Conservation (phyloP, 2,329 filamentous ascomycete genomes). For the Alternaria solani region DNA sequence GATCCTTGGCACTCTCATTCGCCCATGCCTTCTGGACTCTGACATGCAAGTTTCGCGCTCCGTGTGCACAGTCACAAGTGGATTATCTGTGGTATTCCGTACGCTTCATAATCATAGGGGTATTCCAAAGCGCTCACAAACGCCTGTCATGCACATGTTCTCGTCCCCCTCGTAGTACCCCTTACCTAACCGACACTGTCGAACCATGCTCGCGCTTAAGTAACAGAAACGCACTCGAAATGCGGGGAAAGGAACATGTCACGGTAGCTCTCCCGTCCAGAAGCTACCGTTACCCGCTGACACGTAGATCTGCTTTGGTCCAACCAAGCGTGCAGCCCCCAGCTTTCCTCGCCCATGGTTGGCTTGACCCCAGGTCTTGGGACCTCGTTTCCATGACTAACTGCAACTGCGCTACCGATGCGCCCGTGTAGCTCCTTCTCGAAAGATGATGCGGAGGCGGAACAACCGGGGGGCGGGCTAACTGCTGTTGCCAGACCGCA, state of each 20-base stretch:
- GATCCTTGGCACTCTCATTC: conserved; percentile 39
- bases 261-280: conserved; percentile 41
- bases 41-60: not conserved
- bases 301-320: conserved; percentile 32
- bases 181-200: conserved; percentile 23
- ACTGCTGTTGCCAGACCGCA: conserved; percentile 33
- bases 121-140: conserved; percentile 47
- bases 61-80: conserved; percentile 7
- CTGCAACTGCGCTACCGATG: conserved; percentile 20
- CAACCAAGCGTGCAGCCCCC: conserved; percentile 30
- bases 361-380: conserved; percentile 29
- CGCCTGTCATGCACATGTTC: conserved; percentile 42
- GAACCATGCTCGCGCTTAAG: conserved; percentile 32
- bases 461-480: conserved; percentile 38
- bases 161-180: conserved; percentile 20
- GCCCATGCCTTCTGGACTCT: not conserved
- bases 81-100: conserved; percentile 23
- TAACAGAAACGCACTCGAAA: conserved; percentile 48
- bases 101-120: conserved; percentile 41
- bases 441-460: conserved; percentile 43
- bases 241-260: conserved; percentile 48
- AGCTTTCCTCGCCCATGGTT: conserved; percentile 30
- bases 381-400: conserved; percentile 50
- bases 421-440: conserved; percentile 36
- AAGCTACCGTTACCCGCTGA: conserved; percentile 28